These are phyloP conservation scores for Leccinellum rugosiceps DNA, from an alignment of 768 basidiomycete species.

Conservation along the genomic window DNA sequence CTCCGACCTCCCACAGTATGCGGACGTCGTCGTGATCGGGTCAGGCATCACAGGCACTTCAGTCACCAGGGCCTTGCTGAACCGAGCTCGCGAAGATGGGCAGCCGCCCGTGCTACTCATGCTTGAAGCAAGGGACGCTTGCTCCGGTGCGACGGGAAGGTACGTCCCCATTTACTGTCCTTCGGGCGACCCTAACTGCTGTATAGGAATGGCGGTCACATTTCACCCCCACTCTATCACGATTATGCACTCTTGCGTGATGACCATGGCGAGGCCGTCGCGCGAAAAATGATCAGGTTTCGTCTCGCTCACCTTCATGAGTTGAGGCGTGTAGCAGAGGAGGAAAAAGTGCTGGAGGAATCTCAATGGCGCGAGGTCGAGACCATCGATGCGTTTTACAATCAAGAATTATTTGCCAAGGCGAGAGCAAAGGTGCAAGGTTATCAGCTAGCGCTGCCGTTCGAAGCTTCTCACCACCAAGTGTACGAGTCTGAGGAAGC, in stretches of 20 bases:
- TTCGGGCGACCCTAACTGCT: neutral
- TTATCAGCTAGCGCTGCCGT: constrained; percentile 50
- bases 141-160: constrained; percentile 75
- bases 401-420: constrained; percentile 38
- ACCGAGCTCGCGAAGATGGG: constrained; percentile 25
- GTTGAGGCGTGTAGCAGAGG: constrained; percentile 47
- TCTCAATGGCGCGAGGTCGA: constrained; percentile 60
- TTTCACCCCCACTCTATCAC: constrained; percentile 56
- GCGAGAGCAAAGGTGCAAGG: constrained; percentile 40
- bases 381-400: constrained; percentile 54
- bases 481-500: constrained; percentile 35
- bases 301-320: constrained; percentile 55
- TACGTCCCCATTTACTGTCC: constrained; percentile 29
- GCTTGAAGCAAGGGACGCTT: constrained; percentile 77
- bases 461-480: constrained; percentile 37
- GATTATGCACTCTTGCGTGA: constrained; percentile 51
- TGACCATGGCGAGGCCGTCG: constrained; percentile 42
- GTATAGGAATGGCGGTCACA: constrained; percentile 67
- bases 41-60: constrained; percentile 75
- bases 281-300: constrained; percentile 56
- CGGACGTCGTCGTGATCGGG: constrained; percentile 69
- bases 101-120: constrained; percentile 52
- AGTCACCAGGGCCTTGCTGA: constrained; percentile 53
- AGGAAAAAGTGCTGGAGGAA: constrained; percentile 48
- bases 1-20: constrained; percentile 35